Percentiles rank a stretch among this genome's conserved stretches.
Evolutionary conservation across 2,329 filamentous ascomycete genomes (phyloP).

Genomic region (Botrytis elliptica): DNA sequence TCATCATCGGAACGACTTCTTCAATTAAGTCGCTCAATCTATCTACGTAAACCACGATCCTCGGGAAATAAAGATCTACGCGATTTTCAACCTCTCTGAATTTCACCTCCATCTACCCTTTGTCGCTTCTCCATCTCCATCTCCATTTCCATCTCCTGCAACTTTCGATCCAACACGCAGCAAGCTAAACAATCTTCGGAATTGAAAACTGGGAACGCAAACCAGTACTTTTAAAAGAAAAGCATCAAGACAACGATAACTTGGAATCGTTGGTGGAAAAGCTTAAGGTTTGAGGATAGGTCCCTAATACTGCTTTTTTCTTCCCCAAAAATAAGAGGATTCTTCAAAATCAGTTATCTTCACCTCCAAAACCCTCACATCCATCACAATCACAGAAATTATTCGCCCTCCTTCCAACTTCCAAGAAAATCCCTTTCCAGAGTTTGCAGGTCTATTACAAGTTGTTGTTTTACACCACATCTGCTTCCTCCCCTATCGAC

Average conservation of each 20-base stretch:
- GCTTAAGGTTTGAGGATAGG: slow-evolving; percentile 41
- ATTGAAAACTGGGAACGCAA: slow-evolving; percentile 1
- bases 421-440: slow-evolving; percentile 38
- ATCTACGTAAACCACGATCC: not conserved
- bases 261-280: slow-evolving; percentile 32
- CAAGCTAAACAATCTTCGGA: not conserved
- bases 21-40: not conserved
- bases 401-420: slow-evolving; percentile 30
- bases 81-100: not conserved
- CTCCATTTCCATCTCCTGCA: not conserved
- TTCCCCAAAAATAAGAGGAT: slow-evolving; percentile 25
- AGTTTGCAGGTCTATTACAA: slow-evolving; percentile 31
- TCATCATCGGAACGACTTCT: not conserved
- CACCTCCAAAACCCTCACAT: slow-evolving; percentile 32
- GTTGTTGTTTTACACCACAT: slow-evolving; percentile 39
- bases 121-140: not conserved
- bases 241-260: slow-evolving; percentile 24
- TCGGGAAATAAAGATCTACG: slow-evolving; percentile 13
- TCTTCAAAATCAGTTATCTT: slow-evolving; percentile 36
- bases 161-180: slow-evolving; percentile 6
- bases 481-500: slow-evolving; percentile 39
- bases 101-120: slow-evolving; percentile 4
- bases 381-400: slow-evolving; percentile 17
- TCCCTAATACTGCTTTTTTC: slow-evolving; percentile 40
- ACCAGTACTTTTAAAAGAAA: not conserved